Base-by-base conservation (phyloP, 2,329 filamentous ascomycete genomes). In the Stachybotrys chlorohalonatus region DNA sequence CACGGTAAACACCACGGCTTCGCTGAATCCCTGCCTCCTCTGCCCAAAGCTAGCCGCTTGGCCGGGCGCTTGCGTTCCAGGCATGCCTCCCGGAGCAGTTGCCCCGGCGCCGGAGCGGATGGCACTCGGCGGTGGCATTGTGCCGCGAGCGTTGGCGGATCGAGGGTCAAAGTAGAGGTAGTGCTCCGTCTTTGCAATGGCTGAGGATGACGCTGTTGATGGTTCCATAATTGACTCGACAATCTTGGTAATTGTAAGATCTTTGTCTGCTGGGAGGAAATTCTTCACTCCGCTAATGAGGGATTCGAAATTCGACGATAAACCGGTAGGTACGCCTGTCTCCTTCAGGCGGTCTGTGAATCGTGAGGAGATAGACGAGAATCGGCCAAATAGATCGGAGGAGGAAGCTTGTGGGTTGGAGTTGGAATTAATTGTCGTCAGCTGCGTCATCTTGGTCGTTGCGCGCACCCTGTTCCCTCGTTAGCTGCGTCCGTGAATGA, bases 181-280 rank as follows among this genome's bases (percentile, higher is more conserved):
- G 64, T 89, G 87, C 68, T 99, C 94, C 1, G 94, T 97, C 76
- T 96, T 97, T 57, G 90, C 88, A 60, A 99, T 94, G 31, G 94
- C 94, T 31, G 88, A 93, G 6, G 90, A 93, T 5, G 90, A 90
- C 3, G 94, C 93, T 11, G 90, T 84, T 49, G 90, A 82, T 0
- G 94, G 94, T 66, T 99, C 94, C 93, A 99, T 99, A 64, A 99
- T 86, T 1, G 90, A 95, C 70, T 99, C 94, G 47, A 94, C 93
- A 66, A 99, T 96, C 73, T 97, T 97, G 55, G 95, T 99, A 53
- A 99, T 83, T 0, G 94, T 97, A 9, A 97, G 81, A 67, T 99
- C 95, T 63, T 92, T 90, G 73, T 99, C 95, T 13, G 85, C 90
- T 0, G 95, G 94, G n/a, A 99, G 76, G 73, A 99, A 95, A 72